Percentiles rank a stretch among this genome's conserved stretches.
phyloP scores from a whole-genome alignment of 2,329 filamentous ascomycete genomes.

The Arachnomyces sp. region DNA sequence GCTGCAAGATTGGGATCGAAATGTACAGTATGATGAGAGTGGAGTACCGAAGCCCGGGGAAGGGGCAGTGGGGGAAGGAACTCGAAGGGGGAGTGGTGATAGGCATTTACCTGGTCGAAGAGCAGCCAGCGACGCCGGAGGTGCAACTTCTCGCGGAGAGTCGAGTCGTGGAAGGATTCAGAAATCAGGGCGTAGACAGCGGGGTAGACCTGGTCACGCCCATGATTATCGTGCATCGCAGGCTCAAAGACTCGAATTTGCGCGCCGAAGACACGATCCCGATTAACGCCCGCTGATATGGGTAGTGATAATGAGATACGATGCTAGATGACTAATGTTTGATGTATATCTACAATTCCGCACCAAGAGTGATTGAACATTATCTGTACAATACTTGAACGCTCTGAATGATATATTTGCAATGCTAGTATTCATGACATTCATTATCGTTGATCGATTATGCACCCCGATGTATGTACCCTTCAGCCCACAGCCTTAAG shows the following conservation, averaged over 20 bases:
- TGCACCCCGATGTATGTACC: background rate
- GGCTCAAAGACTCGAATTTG: too few relatives aligned
- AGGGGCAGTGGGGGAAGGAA: background rate
- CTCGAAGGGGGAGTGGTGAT: conserved; percentile 9
- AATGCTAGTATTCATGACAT: too few relatives aligned
- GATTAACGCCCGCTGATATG: conserved; percentile 15
- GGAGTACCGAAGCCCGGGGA: background rate
- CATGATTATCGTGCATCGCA: too few relatives aligned
- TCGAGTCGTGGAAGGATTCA: background rate
- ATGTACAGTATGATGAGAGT: conserved; percentile 60
- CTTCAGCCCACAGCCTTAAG: background rate
- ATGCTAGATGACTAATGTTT: too few relatives aligned
- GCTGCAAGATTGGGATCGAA: conserved; percentile 68
- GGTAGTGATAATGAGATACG: too few relatives aligned
- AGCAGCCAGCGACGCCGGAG: conserved; percentile 23
- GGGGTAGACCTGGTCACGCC: background rate
- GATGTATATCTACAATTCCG: too few relatives aligned
- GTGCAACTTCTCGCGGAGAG: conserved; percentile 15
- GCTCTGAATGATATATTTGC: too few relatives aligned
- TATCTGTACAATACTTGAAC: too few relatives aligned
- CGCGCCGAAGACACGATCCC: conserved; percentile 13
- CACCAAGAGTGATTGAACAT: too few relatives aligned
- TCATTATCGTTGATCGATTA: background rate
- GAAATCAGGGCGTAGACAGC: background rate
- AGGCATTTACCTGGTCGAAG: conserved; percentile 15